Percentiles rank a stretch among this genome's conserved stretches.
These are phyloP conservation scores for Scalesia atractyloides DNA, from an alignment of 129 eudicot genomes.

Conservation along the genomic window DNA sequence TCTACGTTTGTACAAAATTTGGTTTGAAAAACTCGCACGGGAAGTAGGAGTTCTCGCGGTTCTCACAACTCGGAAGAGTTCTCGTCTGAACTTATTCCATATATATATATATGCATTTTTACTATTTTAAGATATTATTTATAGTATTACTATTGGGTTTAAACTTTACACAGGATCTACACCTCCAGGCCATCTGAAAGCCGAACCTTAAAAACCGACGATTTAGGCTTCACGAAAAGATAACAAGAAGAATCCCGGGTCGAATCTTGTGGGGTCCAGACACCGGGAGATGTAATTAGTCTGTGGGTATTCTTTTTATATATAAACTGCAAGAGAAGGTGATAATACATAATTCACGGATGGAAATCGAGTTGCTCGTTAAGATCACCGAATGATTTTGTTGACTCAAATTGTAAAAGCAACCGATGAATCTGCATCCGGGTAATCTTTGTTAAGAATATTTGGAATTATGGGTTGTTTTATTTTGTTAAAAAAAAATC, in stretches of 20 bases:
- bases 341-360: slow-evolving; percentile 20
- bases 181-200: slow-evolving; percentile 63
- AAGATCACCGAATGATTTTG: slow-evolving; percentile 15
- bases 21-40: too few relatives aligned
- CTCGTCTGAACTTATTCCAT: too few relatives aligned
- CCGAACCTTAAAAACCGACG: slow-evolving; percentile 53
- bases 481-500: slow-evolving; percentile 22
- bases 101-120: neutral
- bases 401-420: slow-evolving; percentile 35
- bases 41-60: too few relatives aligned
- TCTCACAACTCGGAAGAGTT: too few relatives aligned
- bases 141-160: neutral
- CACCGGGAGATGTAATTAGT: slow-evolving; percentile 27
- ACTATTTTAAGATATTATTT: neutral
- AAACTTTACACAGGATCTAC: slow-evolving; percentile 43
- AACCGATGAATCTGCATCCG: slow-evolving; percentile 25
- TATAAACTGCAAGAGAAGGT: slow-evolving; percentile 31
- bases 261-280: slow-evolving; percentile 27
- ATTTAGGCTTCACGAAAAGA: slow-evolving; percentile 10
- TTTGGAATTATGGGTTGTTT: slow-evolving; percentile 1
- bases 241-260: slow-evolving; percentile 21
- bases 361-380: slow-evolving; percentile 22
- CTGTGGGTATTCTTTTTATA: slow-evolving; percentile 32
- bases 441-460: slow-evolving; percentile 18
- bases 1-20: too few relatives aligned